Evolutionary conservation across 208 protist species (phyloP), one percentile per base, ranked within the genome.

Genomic region (Trypanosoma vivax): DNA sequence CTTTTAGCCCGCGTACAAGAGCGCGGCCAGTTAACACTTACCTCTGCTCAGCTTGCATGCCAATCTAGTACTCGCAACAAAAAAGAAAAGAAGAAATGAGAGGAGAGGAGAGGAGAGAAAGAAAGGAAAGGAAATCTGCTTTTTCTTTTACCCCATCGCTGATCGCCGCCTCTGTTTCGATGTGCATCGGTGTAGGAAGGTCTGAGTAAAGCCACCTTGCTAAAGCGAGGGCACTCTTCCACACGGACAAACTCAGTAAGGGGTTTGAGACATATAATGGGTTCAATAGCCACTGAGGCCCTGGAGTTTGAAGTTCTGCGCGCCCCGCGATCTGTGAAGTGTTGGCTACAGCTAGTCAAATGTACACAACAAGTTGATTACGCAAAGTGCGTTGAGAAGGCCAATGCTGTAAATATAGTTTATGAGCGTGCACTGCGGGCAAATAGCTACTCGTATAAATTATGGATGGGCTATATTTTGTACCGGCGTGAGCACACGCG

Each of bases 371-470:
- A 0, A 31, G 33, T 11, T 21, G 46, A 42, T 14, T 65, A 38
- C 65, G 46, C 37, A 1, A 63, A 75, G 41, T 34, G 34, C 2
- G 62, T 55, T 6, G 71, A 63, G 13, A 53, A 77, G 35, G 69
- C 73, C 21, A 90, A 90, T 42, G 74, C 76, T 10, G 67, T 84
- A 3, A 82, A 76, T 40, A 50, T 84, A 25, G 65, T 73, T 11
- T 93, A 82, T 54, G 86, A 93, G 51, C 76, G 86, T 10, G 79
- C 82, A 1, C 27, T 90, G 10, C 68, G 81, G 5, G 76, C 72
- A 2, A 74, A 85, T 19, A 65, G 77, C 13, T 74, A 73, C 14
- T 93, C 85, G 6, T 93, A 88, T 61, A 93, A 90, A 54, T 64
- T 93, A 10, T 93, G 86, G 83, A 65, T 45, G 51, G 57, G 52